Evolutionary conservation across 495 filamentous ascomycete species (phyloP), one percentile per base, ranked within the genome.

Genomic region (Xylaria acuta): DNA sequence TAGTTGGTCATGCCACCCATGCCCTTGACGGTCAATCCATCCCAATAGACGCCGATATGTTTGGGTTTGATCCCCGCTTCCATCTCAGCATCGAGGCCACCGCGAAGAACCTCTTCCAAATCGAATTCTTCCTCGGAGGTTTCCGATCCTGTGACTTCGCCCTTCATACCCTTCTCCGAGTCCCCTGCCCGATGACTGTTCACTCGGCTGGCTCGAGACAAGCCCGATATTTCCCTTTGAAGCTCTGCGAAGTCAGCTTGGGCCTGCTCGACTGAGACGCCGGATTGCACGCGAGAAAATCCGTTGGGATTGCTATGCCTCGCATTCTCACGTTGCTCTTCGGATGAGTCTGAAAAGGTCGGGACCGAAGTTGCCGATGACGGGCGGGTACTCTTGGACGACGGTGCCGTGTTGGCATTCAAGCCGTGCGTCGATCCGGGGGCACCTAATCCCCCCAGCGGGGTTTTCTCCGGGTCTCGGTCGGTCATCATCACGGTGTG

Each of bases 61-160:
- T 97, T 97, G 27, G 89, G 84, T 75, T 89, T 89, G 75, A 96
- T 95, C 3, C 94, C 94, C 14, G 92, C 90, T 68, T 90, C 89
- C 62, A 87, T 84, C 74, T 94, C 92, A n/a, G 90, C 88, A 49
- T 80, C 87, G 64, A 91, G 85, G 53, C 89, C 88, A 3, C 93
- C 93, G 43, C 91, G 84, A 72, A 97, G 80, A 18, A 90, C 87
- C 1, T 80, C 78, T 75, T 95, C 92, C 47, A 97, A 80, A 73
- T 96, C 88, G 80, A 94, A 97, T 2, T 80, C 80, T 8, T 85
- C 87, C 9, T 83, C 82, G 0, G 80, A 80, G 4, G 70, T 78
- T 11, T 82, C 80, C 65, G 88, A 88, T 71, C 90, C 87, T 25
- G 89, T 78, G 77, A 87, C 84, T 3, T 83, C 79, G 9, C 65